phyloP scores from a whole-genome alignment of 176 grass and related monocot genomes.

The Zea luxurians region DNA sequence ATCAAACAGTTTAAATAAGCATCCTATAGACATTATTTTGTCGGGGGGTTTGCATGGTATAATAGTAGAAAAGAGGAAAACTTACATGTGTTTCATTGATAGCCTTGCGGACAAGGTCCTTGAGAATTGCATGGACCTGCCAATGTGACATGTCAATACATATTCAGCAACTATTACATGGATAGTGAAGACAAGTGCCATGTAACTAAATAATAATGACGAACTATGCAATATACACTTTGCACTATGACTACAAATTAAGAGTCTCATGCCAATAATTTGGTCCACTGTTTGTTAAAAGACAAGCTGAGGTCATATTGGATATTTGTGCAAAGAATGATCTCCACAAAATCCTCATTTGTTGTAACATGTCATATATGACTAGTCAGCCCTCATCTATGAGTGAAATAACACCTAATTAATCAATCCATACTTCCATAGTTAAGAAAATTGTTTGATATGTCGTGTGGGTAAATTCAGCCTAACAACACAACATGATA shows the following conservation, averaged over 20 bases:
- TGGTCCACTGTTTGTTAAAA: not conserved
- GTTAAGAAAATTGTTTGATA: not conserved
- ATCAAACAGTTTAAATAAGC: not conserved
- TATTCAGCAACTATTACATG: not conserved
- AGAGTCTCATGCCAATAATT: not conserved
- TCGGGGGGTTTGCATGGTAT: not conserved
- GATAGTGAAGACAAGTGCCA: not conserved
- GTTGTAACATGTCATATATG: not conserved
- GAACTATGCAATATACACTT: not conserved
- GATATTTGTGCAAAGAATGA: not conserved
- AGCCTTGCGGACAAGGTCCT: constrained; percentile 95
- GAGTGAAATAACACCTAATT: not conserved
- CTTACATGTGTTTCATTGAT: constrained; percentile 85
- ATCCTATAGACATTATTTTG: not conserved
- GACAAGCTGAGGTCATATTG: not conserved
- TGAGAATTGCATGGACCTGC: constrained; percentile 92
- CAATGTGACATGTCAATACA: constrained; percentile 26
- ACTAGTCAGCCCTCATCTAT: not conserved
- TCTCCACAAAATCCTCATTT: not conserved
- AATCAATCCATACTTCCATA: not conserved
- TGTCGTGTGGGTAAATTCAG: not conserved
- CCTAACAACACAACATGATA: not conserved
- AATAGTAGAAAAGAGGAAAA: constrained; percentile 3
- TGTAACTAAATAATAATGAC: constrained; percentile 13
- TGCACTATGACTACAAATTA: not conserved